Conservation (phyloP, 2,329 filamentous ascomycete species). For the Pseudonectria buxi region DNA sequence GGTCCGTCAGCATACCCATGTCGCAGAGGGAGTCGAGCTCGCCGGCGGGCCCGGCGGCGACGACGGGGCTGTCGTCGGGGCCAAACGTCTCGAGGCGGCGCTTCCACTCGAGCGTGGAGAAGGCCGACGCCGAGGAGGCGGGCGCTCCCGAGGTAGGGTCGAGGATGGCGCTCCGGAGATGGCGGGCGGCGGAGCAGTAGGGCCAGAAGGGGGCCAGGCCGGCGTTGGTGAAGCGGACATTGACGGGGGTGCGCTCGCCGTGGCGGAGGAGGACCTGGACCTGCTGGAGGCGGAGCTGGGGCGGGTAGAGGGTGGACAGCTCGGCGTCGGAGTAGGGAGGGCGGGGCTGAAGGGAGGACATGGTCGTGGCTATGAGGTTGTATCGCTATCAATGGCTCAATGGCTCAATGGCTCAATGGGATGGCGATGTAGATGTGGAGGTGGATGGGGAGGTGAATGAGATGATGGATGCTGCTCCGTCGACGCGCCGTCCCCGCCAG, state of each 20-base stretch:
- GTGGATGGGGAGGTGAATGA: no score
- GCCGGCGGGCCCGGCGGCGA: slow-evolving; percentile 60
- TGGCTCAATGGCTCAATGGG: not conserved
- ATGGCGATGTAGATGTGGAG: no score
- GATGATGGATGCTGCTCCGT: no score
- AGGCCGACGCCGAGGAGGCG: slow-evolving; percentile 26
- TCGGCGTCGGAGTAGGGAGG: slow-evolving; percentile 74
- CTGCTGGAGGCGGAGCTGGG: slow-evolving; percentile 71
- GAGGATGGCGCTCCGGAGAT: slow-evolving; percentile 52
- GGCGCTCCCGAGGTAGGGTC: slow-evolving; percentile 30
- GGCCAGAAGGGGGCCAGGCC: slow-evolving; percentile 72
- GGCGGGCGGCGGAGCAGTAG: slow-evolving; percentile 74
- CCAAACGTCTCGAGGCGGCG: slow-evolving; percentile 81
- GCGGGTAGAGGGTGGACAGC: slow-evolving; percentile 73
- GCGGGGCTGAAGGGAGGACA: slow-evolving; percentile 73
- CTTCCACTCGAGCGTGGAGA: slow-evolving; percentile 51
- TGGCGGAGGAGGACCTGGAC: slow-evolving; percentile 83
- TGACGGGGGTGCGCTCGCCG: slow-evolving; percentile 78
- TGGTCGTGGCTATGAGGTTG: slow-evolving; percentile 37
- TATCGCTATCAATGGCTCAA: not conserved
- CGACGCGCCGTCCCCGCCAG: no score
- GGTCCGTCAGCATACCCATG: slow-evolving; percentile 68
- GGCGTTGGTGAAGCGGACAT: slow-evolving; percentile 77
- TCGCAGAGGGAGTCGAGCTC: slow-evolving; percentile 78
- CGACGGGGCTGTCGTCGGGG: slow-evolving; percentile 57